Base-by-base conservation (phyloP, 2,329 filamentous ascomycete species). In the Claviceps citrina region DNA sequence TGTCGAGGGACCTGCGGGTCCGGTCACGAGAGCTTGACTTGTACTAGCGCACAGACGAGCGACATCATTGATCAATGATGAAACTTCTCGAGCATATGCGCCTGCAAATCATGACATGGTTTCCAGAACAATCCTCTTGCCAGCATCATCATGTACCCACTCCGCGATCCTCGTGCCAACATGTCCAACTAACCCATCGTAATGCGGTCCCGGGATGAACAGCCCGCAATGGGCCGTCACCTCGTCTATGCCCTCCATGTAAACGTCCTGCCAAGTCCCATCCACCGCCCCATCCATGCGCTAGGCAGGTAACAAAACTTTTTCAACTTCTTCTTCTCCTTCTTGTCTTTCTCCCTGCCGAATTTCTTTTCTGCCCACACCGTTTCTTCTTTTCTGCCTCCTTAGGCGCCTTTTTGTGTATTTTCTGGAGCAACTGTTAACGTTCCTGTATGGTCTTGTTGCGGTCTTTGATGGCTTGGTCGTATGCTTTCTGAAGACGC, bases 211-310 rank as follows among this genome's bases (percentile, higher is more conserved):
- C 10, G 76, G 61, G 33, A 84, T 73, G 61, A 93, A 94, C 38
- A 94, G 63, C 0, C 81, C 79, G 45, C 84, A 89, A 55, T 93
- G 86, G 8, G 86, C 87, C 6, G 75, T 78, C 1, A 93, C 81
- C 58, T 93, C 84, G 53, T 93, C 86, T 44, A 91, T 76, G 39
- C 76, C 78, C 43, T 80, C 71, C 82, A 95, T 91, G 51, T 77
- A 78, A 3, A 94, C 72, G 33, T 78, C 68, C 1, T 86, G 64
- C 86, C 87, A 94, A 13, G 78, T 73, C 4, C 71, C 63, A 54
- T 93, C 84, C 32, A 67, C 62, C 44, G 66, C 63, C 6, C 75
- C 76, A 39, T 66, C 55, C 9, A 57, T 42, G 65, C 66, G 16
- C 65, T 59, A 0, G 81, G 84, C 3, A 89, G 60, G 49, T 78